Evolutionary conservation across 164 flowering plant species (phyloP), one percentile per base, ranked within the genome.

Genomic region (Protea cynaroides): DNA sequence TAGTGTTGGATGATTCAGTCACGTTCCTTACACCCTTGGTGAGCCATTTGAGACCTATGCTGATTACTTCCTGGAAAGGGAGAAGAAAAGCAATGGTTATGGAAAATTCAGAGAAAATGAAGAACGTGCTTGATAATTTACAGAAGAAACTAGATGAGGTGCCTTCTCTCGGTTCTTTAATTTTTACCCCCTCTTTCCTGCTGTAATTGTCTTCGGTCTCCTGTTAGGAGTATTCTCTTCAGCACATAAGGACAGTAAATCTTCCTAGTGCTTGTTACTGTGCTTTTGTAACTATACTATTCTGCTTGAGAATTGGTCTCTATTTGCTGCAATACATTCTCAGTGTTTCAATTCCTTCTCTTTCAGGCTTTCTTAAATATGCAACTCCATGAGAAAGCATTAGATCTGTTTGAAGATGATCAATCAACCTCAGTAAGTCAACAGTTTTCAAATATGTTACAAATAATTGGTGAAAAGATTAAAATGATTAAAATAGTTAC

Each of bases 141-240:
- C 99, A 88, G 61, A 81, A 74, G 74, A 91, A 87, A 74, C 68
- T 90, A 59, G 99, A 91, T 69, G 97, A 94, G 96, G 99, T 94
- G 79, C 29, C 34, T 18, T 9, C 9, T 57, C 53, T 13, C 56
- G 6, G 0, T 61, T 15, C 51, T 25, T 34, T 24, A 7, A 29
- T 52, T 19, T 29, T 19, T 8, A 11, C 55, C 19, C 24, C 9
- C 4, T 46, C 37, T 52, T 15, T 49, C 52, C 52, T 49, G 52
- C 52, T 18, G 18, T 40, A 40, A 40, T 57, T 17, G 4, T 21
- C 17, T 38, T 19, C 15, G 4, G 38, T 22, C 21, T 23, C 25
- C 25, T 56, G 19, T 25, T 56, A 25, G 14, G 17, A 22, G 11
- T 23, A 23, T 19, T 53, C 25, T 8, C 29, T 44, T 44, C 17